These are phyloP conservation scores for Tolypocladium tundrense DNA, from an alignment of 2,329 filamentous ascomycete genomes.

Conservation along the genomic window DNA sequence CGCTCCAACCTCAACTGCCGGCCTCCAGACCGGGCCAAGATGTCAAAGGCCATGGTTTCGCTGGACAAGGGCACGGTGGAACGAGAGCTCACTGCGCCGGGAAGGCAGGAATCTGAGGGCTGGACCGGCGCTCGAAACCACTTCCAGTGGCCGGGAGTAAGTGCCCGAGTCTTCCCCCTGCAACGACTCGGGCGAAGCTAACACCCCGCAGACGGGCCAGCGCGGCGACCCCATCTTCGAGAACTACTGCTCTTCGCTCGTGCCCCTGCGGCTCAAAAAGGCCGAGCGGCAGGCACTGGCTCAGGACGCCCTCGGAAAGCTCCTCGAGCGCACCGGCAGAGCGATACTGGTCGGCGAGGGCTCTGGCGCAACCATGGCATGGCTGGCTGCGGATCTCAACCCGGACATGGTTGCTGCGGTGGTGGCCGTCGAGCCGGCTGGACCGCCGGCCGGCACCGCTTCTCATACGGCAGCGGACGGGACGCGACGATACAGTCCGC, in stretches of 20 bases:
- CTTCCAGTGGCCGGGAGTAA: constrained; percentile 28
- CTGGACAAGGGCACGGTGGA: constrained; percentile 14
- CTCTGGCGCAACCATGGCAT: constrained; percentile 34
- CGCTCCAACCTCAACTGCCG: constrained; percentile 18
- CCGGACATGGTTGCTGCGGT: constrained; percentile 37
- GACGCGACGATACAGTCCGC: constrained; percentile 9
- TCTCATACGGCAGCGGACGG: neutral
- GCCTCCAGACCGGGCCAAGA: constrained; percentile 5
- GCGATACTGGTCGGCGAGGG: constrained; percentile 39
- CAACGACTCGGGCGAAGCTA: neutral
- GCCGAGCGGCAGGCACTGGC: constrained; percentile 19
- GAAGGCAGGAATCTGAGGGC: constrained; percentile 4
- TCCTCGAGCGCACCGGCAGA: constrained; percentile 31
- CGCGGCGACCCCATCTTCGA: constrained; percentile 37
- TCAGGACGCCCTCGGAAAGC: constrained; percentile 25
- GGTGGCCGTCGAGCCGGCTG: constrained; percentile 41
- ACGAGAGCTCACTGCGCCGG: constrained; percentile 20
- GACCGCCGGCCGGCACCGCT: constrained; percentile 34
- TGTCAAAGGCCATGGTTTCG: constrained; percentile 7
- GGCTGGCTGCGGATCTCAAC: constrained; percentile 36
- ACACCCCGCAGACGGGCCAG: constrained; percentile 17
- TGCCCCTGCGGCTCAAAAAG: constrained; percentile 20
- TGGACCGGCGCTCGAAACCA: constrained; percentile 19
- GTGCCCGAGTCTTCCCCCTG: neutral
- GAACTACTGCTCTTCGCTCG: constrained; percentile 32